Conservation (phyloP, 1,284 basidiomycete genomes). For the Hemileia vastatrix region DNA sequence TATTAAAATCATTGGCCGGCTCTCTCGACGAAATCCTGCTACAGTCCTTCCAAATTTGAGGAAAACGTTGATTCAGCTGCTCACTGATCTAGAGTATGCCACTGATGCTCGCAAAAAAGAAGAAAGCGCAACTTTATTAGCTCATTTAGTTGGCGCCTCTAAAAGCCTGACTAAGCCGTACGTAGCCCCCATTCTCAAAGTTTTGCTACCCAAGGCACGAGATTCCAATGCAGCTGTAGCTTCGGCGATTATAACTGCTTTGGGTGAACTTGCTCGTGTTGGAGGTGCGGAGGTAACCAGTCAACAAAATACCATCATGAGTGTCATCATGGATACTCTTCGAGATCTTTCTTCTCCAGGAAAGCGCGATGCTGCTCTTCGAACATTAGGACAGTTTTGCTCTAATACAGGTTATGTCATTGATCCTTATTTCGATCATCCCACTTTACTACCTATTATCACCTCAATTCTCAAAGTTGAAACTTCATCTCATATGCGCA, state of each 20-base stretch:
- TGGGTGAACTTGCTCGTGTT: conserved; percentile 86
- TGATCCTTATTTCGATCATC: conserved; percentile 78
- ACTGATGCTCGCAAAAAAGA: conserved; percentile 73
- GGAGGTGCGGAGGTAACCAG: conserved; percentile 83
- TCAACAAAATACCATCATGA: conserved; percentile 76
- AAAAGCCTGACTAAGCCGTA: conserved; percentile 93
- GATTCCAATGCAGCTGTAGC: conserved; percentile 79
- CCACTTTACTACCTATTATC: conserved; percentile 75
- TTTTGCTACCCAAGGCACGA: conserved; percentile 76
- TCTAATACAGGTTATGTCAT: conserved; percentile 94
- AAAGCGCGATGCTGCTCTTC: conserved; percentile 87
- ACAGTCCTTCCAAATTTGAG: conserved; percentile 97
- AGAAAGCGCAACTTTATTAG: conserved; percentile 79
- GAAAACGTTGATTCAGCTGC: conserved; percentile 88
- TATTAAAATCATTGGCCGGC: conserved; percentile 80
- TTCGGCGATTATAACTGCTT: conserved; percentile 82
- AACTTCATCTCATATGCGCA: conserved; percentile 56
- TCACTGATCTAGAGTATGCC: conserved; percentile 96
- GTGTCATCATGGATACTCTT: conserved; percentile 76
- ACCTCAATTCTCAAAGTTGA: conserved; percentile 81
- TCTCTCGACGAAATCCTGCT: conserved; percentile 92
- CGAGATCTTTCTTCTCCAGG: conserved; percentile 66
- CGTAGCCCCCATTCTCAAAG: conserved; percentile 87
- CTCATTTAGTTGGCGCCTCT: conserved; percentile 76
- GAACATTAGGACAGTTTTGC: conserved; percentile 87